A percentile compares a stretch with the other conserved stretches of the same genome.
These are phyloP conservation scores for Tanacetum coccineum DNA, from an alignment of 129 eudicot genomes.

Conservation along the genomic window DNA sequence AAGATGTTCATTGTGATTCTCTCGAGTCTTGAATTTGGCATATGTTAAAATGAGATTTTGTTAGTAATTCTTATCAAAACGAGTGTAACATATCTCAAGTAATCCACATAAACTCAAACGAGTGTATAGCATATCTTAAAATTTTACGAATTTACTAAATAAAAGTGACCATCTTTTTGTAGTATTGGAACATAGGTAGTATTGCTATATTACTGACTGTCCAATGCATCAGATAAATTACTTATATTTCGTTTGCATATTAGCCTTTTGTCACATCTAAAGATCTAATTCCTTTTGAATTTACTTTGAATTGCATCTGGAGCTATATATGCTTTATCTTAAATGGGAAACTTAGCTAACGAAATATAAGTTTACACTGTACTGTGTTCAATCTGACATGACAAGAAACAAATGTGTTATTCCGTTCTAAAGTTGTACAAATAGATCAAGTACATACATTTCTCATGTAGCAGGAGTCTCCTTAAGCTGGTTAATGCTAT, in stretches of 20 bases:
- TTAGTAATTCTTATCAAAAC: no score
- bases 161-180: background rate
- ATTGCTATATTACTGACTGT: background rate
- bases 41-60: background rate
- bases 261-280: background rate
- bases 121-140: no score
- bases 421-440: background rate
- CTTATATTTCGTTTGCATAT: background rate
- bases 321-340: background rate
- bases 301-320: no score
- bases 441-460: background rate
- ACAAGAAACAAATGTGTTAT: slow-evolving; percentile 9
- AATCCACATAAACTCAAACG: no score
- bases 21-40: background rate
- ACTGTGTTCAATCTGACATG: background rate
- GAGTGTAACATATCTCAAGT: no score
- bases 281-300: no score
- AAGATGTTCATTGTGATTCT: slow-evolving; percentile 11
- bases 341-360: background rate
- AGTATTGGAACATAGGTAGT: slow-evolving; percentile 1
- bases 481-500: background rate
- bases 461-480: background rate
- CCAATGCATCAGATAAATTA: background rate
- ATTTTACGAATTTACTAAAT: no score
- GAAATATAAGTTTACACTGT: background rate